Evolutionary conservation across 495 filamentous ascomycete genomes (phyloP), one percentile per base, ranked within the genome.

Genomic region (Glonium stellatum): DNA sequence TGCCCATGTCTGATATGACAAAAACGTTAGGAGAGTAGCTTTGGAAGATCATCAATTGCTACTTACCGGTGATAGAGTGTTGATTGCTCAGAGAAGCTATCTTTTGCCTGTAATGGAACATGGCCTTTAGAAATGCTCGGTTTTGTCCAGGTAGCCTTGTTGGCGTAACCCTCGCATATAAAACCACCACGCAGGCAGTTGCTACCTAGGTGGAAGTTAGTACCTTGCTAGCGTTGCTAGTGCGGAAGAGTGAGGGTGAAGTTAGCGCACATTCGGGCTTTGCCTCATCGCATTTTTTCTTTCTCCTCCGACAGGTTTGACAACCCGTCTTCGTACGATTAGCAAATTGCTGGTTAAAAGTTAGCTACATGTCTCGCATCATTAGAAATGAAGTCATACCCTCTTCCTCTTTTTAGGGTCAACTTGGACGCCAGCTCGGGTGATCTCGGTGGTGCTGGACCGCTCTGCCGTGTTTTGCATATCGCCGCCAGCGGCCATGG

Each of bases 241-340:
- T 31, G 2, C 6, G 6, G 6, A 31, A 44, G 4, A 50, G 22
- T 37, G 13, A 54, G 12, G 44, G 25, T 23, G 48, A 52, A 39
- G 54, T 51, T 23, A 41, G 64, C 72, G 71, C 69, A 95, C 93
- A 98, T 77, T 91, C 87, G 46, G 93, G 93, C 73, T 96, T 92
- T 61, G 81, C 81, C 75, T 98, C 93, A 68, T 98, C 93, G 70
- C 93, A 98, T 73, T 98, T 98, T 82, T 98, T 98, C 82, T 98
- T 98, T 49, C 93, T 82, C 65, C 85, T 82, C 56, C 93, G 80
- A 71, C 93, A 98, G 27, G 93, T 98, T 76, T 96, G 87, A 71
- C 93, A 98, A 18, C 93, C 93, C 35, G 93, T 97, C 76, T 97
- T 97, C 18, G 93, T 97, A 55, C 93, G 83, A 71, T 97, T 97